Evolutionary conservation across 139 green algal species (phyloP).

Genomic region (Chlamydomonas schloesseri): DNA sequence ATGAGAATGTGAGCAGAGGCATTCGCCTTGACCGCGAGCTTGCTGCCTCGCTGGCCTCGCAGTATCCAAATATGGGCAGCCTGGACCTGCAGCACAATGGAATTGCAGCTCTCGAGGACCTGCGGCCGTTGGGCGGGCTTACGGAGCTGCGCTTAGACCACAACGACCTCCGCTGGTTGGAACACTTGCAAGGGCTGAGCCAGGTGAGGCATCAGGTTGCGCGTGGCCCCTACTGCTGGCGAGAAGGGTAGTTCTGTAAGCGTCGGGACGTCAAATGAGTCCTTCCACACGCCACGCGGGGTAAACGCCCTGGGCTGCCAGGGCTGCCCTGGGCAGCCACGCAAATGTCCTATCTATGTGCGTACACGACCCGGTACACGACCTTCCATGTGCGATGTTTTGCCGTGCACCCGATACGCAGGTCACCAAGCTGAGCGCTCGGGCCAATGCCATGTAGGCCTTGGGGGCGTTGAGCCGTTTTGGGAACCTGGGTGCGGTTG

Average conservation of each 20-base stretch:
- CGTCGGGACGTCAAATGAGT: too few species aligned
- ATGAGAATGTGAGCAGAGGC: too few species aligned
- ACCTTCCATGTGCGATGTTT: too few species aligned
- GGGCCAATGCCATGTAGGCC: conserved; percentile 12
- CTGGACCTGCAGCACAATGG: conserved; percentile 17
- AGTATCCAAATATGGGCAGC: conserved; percentile 16
- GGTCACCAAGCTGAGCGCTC: background rate
- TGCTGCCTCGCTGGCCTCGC: background rate
- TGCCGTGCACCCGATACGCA: too few species aligned
- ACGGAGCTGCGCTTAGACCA: background rate
- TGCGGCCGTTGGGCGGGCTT: background rate
- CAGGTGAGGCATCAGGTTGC: background rate
- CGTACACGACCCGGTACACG: too few species aligned
- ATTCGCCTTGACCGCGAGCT: background rate
- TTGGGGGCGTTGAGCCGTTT: background rate
- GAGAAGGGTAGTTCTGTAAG: too few species aligned
- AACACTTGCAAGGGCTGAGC: background rate
- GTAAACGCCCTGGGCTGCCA: too few species aligned
- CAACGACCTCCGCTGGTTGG: background rate
- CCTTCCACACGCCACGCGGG: too few species aligned
- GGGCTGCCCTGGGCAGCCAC: too few species aligned
- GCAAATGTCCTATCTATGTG: too few species aligned
- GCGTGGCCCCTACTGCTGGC: too few species aligned
- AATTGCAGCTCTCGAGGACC: background rate
- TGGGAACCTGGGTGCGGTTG: too few species aligned